Base-by-base conservation (phyloP, 2,329 filamentous ascomycete species). In the Colletotrichum endophyticum region DNA sequence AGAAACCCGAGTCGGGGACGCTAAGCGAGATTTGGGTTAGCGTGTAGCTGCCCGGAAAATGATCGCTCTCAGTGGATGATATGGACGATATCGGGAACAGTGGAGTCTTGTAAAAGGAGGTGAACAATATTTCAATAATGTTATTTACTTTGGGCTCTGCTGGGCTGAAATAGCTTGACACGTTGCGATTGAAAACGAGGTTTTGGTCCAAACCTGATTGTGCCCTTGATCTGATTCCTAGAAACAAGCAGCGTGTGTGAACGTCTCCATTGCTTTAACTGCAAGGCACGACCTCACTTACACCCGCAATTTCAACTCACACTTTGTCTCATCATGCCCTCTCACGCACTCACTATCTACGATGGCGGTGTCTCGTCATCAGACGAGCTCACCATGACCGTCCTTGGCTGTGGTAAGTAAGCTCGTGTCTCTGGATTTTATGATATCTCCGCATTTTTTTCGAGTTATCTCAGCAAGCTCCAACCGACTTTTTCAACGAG, bases 351-450 rank as follows among this genome's bases (percentile, higher is more conserved):
- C n/a, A 81, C 79, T 56, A 81, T 85, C 73, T 85, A 86, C 25
- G 67, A 70, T 27, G 66, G 66, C 32, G 56, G 34, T 39, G 67
- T 34, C 32, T 22, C 84, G 81, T 82, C 84, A 61, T 81, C 83
- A 34, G 88, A 56, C 56, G 68, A 89, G 80, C 90, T 96, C 79
- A 96, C 94, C 79, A 89, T 98, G 87, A 92, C 95, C 77, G 92
- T 97, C 78, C 89, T 98, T 75, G 95, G 95, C 81, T 97, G 95
- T 85, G 95, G 95, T 94, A 90, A 82, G 91, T 87, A 53, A 53
- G n/a, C 44, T 13, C 12, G n/a, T 32, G 16, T 8, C 11, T 34
- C 27, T 22, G n/a, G 19, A n/a, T 19, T 25, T 15, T 12, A 25
- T 32, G 8, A 32, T n/a, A n/a, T n/a, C 15, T 16, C 28, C 30